Base-by-base conservation (phyloP, 1,284 basidiomycete species). In the Phylloboletellus chloephorus region DNA sequence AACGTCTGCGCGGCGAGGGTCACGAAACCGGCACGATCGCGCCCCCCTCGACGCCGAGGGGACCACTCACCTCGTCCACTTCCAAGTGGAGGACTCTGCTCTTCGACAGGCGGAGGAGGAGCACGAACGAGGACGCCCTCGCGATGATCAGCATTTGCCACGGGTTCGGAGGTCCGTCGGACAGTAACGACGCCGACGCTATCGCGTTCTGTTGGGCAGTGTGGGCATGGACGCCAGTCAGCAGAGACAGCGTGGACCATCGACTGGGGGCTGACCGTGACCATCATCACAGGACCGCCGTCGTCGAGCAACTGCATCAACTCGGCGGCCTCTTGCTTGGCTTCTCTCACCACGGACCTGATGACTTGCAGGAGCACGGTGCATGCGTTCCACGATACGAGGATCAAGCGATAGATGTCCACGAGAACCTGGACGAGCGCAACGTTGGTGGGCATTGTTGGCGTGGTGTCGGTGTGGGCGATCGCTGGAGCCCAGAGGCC, bases 1-100 rank as follows among this genome's bases (percentile, higher is more conserved):
- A 56, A 56, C 4, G 3, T 33, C 54, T 56, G 23, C 8, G 19
- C 22, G 15, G 11, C 21, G 11, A 19, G 13, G 10, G n/a, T 23
- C 15, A 9, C 17, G 7, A 15, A n/a, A n/a, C n/a, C n/a, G n/a
- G n/a, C n/a, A n/a, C n/a, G n/a, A n/a, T n/a, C n/a, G n/a, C n/a
- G n/a, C 12, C 7, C 19, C 4, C n/a, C 2, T 30, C 25, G 4
- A 20, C 5, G 10, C 7, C 20, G 2, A 25, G 28, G 21, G 1
- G 20, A 33, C 13, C 4, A 37, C 58, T 37, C 21, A 56, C 58
- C 40, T 60, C 58, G 42, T 58, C 53, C 31, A 56, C 57, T 25
- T 56, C 56, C 25, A 56, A 20, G 4, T 56, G 43, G 22, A 56
- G 44, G 12, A 60, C 51, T 2, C 56, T 51, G 7, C 5, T 10